Evolutionary conservation across 1,284 basidiomycete genomes (phyloP), one percentile per base, ranked within the genome.

Genomic region (Amylostereum chailletii): DNA sequence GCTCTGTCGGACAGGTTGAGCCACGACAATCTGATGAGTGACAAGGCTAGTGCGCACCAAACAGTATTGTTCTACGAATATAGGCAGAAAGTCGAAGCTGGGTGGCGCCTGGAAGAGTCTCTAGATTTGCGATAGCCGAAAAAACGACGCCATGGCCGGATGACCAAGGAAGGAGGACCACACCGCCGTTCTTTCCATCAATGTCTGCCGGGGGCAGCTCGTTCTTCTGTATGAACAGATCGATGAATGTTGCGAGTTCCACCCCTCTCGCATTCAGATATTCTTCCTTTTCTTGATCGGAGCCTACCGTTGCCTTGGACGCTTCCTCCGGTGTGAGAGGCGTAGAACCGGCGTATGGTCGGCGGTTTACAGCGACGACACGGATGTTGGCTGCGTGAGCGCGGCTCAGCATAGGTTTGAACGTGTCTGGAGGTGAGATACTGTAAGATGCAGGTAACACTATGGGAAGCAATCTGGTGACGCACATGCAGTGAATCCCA

Each of bases 151-250:
- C 33, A 36, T 52, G 55, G 0, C 69, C 71, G 2, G 66, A 40
- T 2, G 70, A 71, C 69, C 69, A 72, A 2, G 68, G 70, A 1
- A 69, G 47, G 3, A 72, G 39, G 0, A 59, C 57, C 11, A 68
- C 51, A 0, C 71, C 69, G 1, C 70, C 70, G 0, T 47, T 40
- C 34, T 59, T 55, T 0, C 60, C 54, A 31, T 64, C 63, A 1
- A 42, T 29, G 32, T 61, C 62, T 7, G 62, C 53, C 0, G 59
- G 53, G 5, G 67, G 65, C 8, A 71, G 51, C 1, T 57, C 37
- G 33, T 63, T 45, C 30, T 55, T 41, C 39, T 60, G 36, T 30
- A 67, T 65, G 48, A 71, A 66, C 2, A 41, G 50, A 44, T 64
- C 58, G 38, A 70, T 59, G 52, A 71, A 71, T 0, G 42, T 53